Conservation (phyloP, 768 basidiomycete species). For the Boletellus emodensis region DNA sequence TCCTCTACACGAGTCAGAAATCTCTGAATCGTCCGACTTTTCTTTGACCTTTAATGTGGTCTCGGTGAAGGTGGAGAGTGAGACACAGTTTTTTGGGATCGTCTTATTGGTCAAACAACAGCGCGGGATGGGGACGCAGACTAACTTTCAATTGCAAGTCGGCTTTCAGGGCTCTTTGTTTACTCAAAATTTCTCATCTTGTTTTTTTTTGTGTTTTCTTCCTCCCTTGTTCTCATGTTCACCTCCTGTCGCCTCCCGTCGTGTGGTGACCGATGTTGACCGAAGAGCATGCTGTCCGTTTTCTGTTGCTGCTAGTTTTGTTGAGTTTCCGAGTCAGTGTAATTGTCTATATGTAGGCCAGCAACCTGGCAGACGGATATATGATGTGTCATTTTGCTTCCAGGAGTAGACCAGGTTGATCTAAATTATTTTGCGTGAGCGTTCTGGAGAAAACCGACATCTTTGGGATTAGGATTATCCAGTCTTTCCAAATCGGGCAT, state of each 20-base stretch:
- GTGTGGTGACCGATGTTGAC: background rate
- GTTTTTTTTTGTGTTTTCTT: background rate
- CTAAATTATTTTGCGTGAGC: too few relatives aligned
- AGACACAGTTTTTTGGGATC: conserved; percentile 21
- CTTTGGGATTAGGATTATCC: too few relatives aligned
- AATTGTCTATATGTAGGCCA: conserved; percentile 5
- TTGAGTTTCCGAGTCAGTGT: background rate
- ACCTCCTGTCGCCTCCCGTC: background rate
- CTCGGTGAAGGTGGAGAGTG: conserved; percentile 13
- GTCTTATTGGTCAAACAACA: conserved; percentile 31
- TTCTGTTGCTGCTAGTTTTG: conserved; percentile 1
- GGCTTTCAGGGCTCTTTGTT: background rate
- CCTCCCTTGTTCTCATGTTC: background rate
- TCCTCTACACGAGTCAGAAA: conserved; percentile 18
- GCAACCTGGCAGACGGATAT: background rate
- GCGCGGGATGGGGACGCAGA: conserved; percentile 17
- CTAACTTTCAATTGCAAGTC: conserved; percentile 18
- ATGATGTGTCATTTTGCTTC: background rate
- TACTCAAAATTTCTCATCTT: too few relatives aligned
- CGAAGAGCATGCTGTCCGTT: conserved; percentile 4
- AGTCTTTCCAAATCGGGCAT: conserved; percentile 12
- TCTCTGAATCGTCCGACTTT: conserved; percentile 17
- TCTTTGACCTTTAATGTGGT: conserved; percentile 33
- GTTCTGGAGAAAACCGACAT: too few relatives aligned
- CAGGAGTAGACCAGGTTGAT: background rate